Percentiles rank a stretch among this genome's conserved stretches.
Conservation (phyloP, 225 moss, liverwort and hornwort species). For the Physcomitrium patens region DNA sequence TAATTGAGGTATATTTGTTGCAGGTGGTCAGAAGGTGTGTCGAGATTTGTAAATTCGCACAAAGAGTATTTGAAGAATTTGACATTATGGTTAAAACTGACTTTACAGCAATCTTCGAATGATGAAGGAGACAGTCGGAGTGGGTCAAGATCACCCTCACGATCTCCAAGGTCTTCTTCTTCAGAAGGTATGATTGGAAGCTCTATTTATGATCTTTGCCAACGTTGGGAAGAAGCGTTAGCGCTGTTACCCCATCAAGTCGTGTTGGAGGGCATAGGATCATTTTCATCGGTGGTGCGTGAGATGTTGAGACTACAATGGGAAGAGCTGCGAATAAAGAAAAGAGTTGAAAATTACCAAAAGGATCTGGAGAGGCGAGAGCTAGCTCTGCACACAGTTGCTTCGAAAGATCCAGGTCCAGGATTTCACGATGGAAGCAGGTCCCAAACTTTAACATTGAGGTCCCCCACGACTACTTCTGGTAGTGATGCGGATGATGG, state of each 20-base stretch:
- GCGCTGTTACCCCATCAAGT: conserved; percentile 55
- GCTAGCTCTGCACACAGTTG: conserved; percentile 7
- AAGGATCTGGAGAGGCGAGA: conserved; percentile 54
- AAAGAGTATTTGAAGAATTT: conserved; percentile 65
- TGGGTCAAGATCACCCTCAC: conserved; percentile 53
- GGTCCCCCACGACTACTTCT: conserved; percentile 45
- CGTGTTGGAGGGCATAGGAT: conserved; percentile 49
- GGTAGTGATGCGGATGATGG: conserved; percentile 58
- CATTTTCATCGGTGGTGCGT: conserved; percentile 51
- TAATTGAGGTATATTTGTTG: conserved; percentile 13
- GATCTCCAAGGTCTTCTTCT: conserved; percentile 45
- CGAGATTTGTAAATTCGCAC: conserved; percentile 43
- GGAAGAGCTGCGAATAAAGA: conserved; percentile 71
- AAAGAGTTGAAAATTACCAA: conserved; percentile 50
- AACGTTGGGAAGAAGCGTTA: conserved; percentile 63
- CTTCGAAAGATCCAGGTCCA: conserved; percentile 14
- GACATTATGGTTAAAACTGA: conserved; percentile 67
- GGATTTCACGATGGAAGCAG: background rate
- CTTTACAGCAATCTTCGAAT: conserved; percentile 55
- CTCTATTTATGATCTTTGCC: conserved; percentile 65
- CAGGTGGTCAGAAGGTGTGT: conserved; percentile 57
- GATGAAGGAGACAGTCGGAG: conserved; percentile 51
- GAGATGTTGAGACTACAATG: conserved; percentile 60
- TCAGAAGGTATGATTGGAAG: conserved; percentile 27
- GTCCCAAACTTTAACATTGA: background rate